Percentiles rank a stretch among this genome's conserved stretches.
These are phyloP conservation scores for Vitis hybrid DNA, from an alignment of 177 flowering plant genomes.

Conservation along the genomic window DNA sequence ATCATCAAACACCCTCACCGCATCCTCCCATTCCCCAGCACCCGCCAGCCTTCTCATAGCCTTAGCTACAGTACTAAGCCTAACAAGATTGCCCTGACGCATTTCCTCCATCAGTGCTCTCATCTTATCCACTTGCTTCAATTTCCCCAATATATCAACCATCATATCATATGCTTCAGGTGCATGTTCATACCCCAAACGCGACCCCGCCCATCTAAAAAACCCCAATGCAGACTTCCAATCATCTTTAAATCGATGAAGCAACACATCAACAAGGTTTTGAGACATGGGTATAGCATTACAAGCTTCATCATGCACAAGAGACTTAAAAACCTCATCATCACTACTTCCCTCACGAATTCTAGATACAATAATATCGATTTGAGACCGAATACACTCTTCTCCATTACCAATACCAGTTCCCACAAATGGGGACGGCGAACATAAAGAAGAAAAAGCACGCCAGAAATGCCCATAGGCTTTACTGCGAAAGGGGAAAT, in stretches of 20 bases:
- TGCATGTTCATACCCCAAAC: constrained; percentile 35
- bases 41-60: constrained; percentile 84
- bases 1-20: constrained; percentile 55
- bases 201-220: constrained; percentile 64
- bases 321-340: constrained; percentile 47
- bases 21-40: constrained; percentile 68
- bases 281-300: constrained; percentile 30
- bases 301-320: constrained; percentile 35
- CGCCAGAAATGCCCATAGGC: neutral
- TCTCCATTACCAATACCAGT: constrained; percentile 5
- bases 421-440: neutral
- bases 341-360: constrained; percentile 32
- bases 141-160: constrained; percentile 78
- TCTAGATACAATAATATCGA: constrained; percentile 36
- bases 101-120: constrained; percentile 49
- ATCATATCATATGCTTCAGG: constrained; percentile 50
- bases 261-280: constrained; percentile 42
- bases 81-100: constrained; percentile 30
- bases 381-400: constrained; percentile 18
- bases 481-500: constrained; percentile 3
- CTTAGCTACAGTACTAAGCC: constrained; percentile 57
- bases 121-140: constrained; percentile 65
- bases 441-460: constrained; percentile 8
- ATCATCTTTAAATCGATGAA: constrained; percentile 61
- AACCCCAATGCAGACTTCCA: constrained; percentile 80